phyloP scores from a whole-genome alignment of 2,329 filamentous ascomycete genomes.

The Hypoxylon sp. region DNA sequence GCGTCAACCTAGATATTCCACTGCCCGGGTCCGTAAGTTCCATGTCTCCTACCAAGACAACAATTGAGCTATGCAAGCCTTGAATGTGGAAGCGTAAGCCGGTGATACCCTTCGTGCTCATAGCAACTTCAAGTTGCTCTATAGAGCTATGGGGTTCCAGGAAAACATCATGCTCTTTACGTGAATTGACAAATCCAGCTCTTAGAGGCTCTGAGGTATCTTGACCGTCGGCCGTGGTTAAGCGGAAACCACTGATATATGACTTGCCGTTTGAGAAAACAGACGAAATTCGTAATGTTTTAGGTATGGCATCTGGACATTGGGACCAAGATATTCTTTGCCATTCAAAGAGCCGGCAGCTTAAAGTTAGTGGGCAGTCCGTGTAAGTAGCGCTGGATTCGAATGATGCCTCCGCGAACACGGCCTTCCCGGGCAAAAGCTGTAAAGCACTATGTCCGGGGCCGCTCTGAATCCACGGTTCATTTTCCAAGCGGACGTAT shows the following conservation, averaged over 20 bases:
- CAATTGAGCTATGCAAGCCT: slow-evolving; percentile 8
- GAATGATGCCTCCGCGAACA: slow-evolving; percentile 7
- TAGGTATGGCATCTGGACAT: neutral
- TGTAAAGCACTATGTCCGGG: neutral
- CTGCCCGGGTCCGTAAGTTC: slow-evolving; percentile 19
- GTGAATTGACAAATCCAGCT: slow-evolving; percentile 35
- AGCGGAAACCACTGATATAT: slow-evolving; percentile 44
- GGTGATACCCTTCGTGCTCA: slow-evolving; percentile 28
- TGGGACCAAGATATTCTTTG: slow-evolving; percentile 31
- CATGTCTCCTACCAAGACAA: slow-evolving; percentile 29
- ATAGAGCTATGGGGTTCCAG: slow-evolving; percentile 24
- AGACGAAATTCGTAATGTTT: slow-evolving; percentile 37
- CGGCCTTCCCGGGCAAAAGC: neutral
- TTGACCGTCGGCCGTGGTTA: neutral
- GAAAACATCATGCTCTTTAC: slow-evolving; percentile 22
- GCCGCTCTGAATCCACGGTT: slow-evolving; percentile 12
- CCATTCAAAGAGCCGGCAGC: slow-evolving; percentile 43
- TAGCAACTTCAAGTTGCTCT: slow-evolving; percentile 31
- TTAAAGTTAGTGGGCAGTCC: slow-evolving; percentile 17
- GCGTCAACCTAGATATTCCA: slow-evolving; percentile 30
- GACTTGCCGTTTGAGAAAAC: slow-evolving; percentile 26
- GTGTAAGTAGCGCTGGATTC: too few relatives aligned
- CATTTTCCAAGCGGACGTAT: slow-evolving; percentile 39
- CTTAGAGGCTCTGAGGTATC: slow-evolving; percentile 1
- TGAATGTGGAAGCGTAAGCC: slow-evolving; percentile 38